phyloP scores from a whole-genome alignment of 192 early-diverging fungal species.

The Dissophora ornata region DNA sequence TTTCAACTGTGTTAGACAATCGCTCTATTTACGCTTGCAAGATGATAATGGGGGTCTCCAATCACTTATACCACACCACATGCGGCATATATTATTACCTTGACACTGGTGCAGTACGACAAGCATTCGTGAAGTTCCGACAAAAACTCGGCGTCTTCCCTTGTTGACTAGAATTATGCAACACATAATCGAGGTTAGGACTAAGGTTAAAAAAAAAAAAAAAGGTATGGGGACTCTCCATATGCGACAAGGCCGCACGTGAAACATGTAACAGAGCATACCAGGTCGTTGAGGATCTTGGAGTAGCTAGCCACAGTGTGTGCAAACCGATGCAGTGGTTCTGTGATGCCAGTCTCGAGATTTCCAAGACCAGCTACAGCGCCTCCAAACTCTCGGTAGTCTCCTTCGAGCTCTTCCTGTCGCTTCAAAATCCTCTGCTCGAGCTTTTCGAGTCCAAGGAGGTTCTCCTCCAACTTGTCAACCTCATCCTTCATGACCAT shows the following conservation, averaged over 20 bases:
- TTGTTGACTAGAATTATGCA: conserved; percentile 46
- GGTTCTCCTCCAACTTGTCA: conserved; percentile 87
- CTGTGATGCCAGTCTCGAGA: conserved; percentile 88
- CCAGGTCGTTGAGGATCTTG: conserved; percentile 75
- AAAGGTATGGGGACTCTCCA: too few species aligned
- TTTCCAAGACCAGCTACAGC: conserved; percentile 79
- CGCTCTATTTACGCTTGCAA: too few species aligned
- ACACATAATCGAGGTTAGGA: neutral
- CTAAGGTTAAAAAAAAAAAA: neutral
- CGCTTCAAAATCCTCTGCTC: conserved; percentile 79
- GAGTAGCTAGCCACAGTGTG: conserved; percentile 78
- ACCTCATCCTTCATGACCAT: conserved; percentile 83
- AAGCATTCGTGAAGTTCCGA: conserved; percentile 88
- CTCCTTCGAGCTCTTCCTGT: conserved; percentile 80
- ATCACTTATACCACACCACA: too few species aligned
- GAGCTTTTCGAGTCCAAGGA: conserved; percentile 87
- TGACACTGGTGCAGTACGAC: conserved; percentile 80
- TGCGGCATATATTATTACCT: too few species aligned
- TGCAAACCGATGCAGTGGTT: conserved; percentile 79
- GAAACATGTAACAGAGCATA: conserved; percentile 38
- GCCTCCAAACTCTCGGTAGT: conserved; percentile 84
- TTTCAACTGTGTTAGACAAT: conserved; percentile 20
- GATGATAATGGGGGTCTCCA: too few species aligned
- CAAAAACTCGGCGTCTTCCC: conserved; percentile 79
- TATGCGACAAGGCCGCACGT: too few species aligned